Base-by-base conservation (phyloP, 2,329 filamentous ascomycete species). In the Aspergillus novoparasiticus region DNA sequence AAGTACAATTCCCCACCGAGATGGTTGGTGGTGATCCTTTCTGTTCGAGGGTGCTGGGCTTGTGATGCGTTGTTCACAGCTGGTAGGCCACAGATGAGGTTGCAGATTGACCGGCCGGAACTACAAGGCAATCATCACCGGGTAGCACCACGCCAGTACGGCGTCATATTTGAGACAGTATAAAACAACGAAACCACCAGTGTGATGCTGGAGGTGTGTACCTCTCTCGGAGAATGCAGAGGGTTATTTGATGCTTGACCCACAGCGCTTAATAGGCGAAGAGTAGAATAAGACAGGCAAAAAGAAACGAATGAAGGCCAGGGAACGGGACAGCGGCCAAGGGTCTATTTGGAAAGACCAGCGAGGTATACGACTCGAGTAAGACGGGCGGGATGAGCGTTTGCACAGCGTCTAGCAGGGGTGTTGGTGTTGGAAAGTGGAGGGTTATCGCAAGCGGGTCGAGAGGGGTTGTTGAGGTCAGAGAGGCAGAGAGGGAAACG, bases 21-120 rank as follows among this genome's bases (percentile, higher is more conserved):
- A 64, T 71, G 72, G 71, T 70, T 73, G 72, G 71, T 64, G 69
- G 67, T 63, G 69, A 71, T 70, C 68, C 65, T 70, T 69, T 69
- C 70, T 69, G 68, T 68, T 69, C 65, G 68, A 68, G 66, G 69
- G 68, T 68, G 66, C 64, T 70, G 73, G 66, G 66, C 59, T 62
- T 71, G 67, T 63, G 75, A 77, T 78, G 76, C 68, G 76, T 75
- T 79, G 76, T 75, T 74, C 75, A 73, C 71, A 68, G 71, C 67
- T 73, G 70, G 70, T 74, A 70, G 71, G 75, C 68, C 72, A 73
- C 73, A 68, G 69, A 67, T 66, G 66, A 71, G 70, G 72, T 77
- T 73, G 71, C 73, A 76, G 71, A 67, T 72, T 68, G 69, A 66
- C 68, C 70, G 71, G 68, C 69, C 74, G 72, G 73, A 73, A 74